Evolutionary conservation across 306 rosid genomes (phyloP).

Genomic region (Lupinus albus): DNA sequence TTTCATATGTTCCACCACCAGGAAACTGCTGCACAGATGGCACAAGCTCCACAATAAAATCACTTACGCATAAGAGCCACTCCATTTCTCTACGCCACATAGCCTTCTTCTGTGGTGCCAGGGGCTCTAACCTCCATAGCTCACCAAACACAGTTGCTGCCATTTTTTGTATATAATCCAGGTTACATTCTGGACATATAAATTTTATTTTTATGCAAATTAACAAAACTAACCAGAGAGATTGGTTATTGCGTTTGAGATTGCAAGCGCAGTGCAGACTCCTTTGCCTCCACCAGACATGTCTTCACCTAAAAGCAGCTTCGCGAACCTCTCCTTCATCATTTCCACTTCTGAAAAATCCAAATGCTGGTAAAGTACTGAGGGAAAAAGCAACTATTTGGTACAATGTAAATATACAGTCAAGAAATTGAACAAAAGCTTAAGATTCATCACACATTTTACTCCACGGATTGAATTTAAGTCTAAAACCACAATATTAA

Average conservation of each 20-base stretch:
- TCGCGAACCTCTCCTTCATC: slow-evolving; percentile 96
- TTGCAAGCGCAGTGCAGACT: slow-evolving; percentile 92
- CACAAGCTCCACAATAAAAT: slow-evolving; percentile 85
- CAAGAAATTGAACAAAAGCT: background rate
- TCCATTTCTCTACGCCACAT: slow-evolving; percentile 97
- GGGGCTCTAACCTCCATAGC: slow-evolving; percentile 88
- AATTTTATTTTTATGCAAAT: background rate
- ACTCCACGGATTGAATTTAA: too few species aligned
- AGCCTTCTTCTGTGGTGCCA: slow-evolving; percentile 71
- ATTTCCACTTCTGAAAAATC: slow-evolving; percentile 68
- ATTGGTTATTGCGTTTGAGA: slow-evolving; percentile 90
- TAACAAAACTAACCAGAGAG: slow-evolving; percentile 71
- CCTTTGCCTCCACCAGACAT: slow-evolving; percentile 99
- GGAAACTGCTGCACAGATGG: slow-evolving; percentile 90
- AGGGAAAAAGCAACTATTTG: too few species aligned
- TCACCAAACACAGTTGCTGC: slow-evolving; percentile 94
- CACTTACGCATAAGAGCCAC: slow-evolving; percentile 85
- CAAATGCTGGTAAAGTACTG: background rate
- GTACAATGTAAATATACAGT: background rate
- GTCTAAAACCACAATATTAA: too few species aligned
- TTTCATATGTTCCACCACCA: slow-evolving; percentile 85
- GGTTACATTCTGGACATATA: background rate
- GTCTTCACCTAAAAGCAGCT: slow-evolving; percentile 89
- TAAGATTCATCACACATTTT: background rate
- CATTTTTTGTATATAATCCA: slow-evolving; percentile 36